Evolutionary conservation across 805 yeast species (phyloP), one percentile per base, ranked within the genome.

Genomic region (Kodamaea hsintzibuensis): DNA sequence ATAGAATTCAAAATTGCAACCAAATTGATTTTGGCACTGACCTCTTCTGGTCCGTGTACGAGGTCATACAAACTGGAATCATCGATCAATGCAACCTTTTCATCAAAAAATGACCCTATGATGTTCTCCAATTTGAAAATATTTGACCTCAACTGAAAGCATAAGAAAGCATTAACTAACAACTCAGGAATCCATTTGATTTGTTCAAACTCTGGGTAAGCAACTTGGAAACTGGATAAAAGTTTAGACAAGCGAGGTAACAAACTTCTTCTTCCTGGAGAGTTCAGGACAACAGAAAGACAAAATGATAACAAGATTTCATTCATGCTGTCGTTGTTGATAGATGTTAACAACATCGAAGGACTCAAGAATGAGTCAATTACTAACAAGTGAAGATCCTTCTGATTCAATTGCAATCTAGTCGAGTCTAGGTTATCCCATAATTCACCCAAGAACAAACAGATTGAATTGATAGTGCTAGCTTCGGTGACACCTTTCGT

Each of bases 181-280:
- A 86, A 54, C 8, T 73, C 69, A 3, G 79, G 73, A 0, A 88
- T 55, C 88, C 92, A 87, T 0, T 55, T 27, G 0, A 76, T 62
- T 2, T 64, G 60, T 33, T 79, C 80, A 57, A 84, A 81, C 1
- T 57, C 56, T 0, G 55, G 59, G 0, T 65, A 54, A 0, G 57
- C 54, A 0, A 67, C 45, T 60, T 83, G 84, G 58, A 75, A 85
- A 3, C 65, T 59, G 5, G 77, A 72, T 2, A 91, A 58, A 5
- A 72, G 63, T 25, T 66, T 66, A 8, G 88, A 74, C 9, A 91
- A 64, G 0, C 77, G 60, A 0, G 96, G 92, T 19, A 90, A 68
- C 7, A 91, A 69, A 2, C 88, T 78, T 59, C 96, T 82, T 67
- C 96, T 80, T 0, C 89, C 85, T 51, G 64, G 76, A 0, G 89